A percentile compares a stretch with the other conserved stretches of the same genome.
Evolutionary conservation across 805 yeast species (phyloP).

Genomic region (Schizosaccharomyces lindneri): DNA sequence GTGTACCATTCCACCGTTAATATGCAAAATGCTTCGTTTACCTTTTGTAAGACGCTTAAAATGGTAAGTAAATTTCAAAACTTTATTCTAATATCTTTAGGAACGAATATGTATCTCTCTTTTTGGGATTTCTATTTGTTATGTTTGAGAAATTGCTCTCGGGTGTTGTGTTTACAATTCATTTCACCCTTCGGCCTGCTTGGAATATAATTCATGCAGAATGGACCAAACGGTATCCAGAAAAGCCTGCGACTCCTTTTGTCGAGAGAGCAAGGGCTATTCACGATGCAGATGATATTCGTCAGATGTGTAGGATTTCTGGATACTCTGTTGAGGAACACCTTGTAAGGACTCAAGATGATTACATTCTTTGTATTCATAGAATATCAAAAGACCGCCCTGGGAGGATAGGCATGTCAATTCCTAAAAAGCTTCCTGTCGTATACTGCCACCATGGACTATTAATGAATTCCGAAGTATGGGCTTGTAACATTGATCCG

Average conservation of each 20-base stretch:
- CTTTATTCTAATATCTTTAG: background rate
- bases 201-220: no score
- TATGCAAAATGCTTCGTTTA: background rate
- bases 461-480: slow-evolving; percentile 65
- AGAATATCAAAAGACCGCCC: slow-evolving; percentile 14
- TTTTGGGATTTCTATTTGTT: background rate
- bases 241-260: background rate
- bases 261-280: background rate
- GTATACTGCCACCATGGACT: slow-evolving; percentile 81
- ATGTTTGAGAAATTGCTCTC: background rate
- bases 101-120: background rate
- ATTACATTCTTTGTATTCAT: slow-evolving; percentile 52
- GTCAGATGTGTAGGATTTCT: slow-evolving; percentile 28
- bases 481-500: slow-evolving; percentile 31
- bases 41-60: background rate
- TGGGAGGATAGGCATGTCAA: background rate
- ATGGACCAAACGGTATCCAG: no score
- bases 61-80: background rate
- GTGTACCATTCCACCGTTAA: background rate
- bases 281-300: background rate
- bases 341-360: slow-evolving; percentile 52
- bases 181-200: background rate
- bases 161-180: background rate
- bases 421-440: slow-evolving; percentile 15
- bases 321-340: slow-evolving; percentile 56